These are phyloP conservation scores for Eucalyptus cloeziana DNA, from an alignment of 345 rosid genomes.

Conservation along the genomic window DNA sequence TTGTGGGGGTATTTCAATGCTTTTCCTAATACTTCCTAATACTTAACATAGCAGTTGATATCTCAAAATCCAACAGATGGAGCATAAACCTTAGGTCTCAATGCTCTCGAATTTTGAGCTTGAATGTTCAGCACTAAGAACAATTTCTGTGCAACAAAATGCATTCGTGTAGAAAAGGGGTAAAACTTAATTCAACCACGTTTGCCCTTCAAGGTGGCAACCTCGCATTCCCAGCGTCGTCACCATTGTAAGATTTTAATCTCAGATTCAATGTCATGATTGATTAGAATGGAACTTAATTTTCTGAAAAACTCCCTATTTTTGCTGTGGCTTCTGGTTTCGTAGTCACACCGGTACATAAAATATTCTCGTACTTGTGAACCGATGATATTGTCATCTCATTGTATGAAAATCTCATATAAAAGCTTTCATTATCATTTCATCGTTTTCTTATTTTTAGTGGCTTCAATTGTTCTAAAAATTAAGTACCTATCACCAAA, in stretches of 20 bases:
- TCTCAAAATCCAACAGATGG: too few species aligned
- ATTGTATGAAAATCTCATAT: neutral
- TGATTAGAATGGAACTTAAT: neutral
- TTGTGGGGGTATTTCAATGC: too few species aligned
- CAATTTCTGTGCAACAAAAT: too few species aligned
- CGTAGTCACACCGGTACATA: neutral
- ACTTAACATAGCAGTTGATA: too few species aligned
- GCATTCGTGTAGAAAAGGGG: neutral
- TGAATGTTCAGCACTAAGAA: neutral
- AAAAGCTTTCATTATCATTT: neutral
- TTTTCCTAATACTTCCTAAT: too few species aligned
- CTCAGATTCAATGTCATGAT: neutral
- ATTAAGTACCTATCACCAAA: neutral
- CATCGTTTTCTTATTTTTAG: neutral
- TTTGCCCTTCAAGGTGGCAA: neutral
- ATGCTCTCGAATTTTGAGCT: too few species aligned
- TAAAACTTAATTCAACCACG: neutral
- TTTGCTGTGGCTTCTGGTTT: accelerated
- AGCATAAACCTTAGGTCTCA: too few species aligned
- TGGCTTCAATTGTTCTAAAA: neutral
- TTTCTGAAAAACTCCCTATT: neutral
- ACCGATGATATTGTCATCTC: neutral
- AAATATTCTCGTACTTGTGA: neutral
- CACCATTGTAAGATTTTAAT: neutral
- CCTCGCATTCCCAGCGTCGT: too few species aligned